Base-by-base conservation (phyloP, 768 basidiomycete genomes). In the Filobasidium floriforme region DNA sequence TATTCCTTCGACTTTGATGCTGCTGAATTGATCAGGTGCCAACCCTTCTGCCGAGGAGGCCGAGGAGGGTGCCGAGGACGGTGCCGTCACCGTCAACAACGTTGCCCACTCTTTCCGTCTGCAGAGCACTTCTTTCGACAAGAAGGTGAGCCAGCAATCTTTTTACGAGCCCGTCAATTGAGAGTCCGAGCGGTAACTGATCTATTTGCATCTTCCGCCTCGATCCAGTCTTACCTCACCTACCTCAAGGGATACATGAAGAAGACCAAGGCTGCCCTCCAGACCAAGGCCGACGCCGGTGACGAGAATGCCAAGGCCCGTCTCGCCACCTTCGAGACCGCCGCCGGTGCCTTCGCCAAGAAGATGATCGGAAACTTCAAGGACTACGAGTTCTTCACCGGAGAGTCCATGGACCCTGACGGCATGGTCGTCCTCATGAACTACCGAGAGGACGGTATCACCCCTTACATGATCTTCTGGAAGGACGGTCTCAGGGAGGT, bases 161-260 rank as follows among this genome's bases (percentile, higher is more conserved):
- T 28, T 57, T 24, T 57, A 37, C 55, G n/a, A 40, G 18, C 26
- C n/a, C 60, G 41, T 32, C 41, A 24, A 15, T 37, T 3, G 9
- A 37, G 11, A 40, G 12, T n/a, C 22, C 49, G 10, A 40, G 46
- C 57, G 29, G 54, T 28, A 32, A 12, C 29, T 18, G 40, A 26
- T 37, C 29, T 41, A 26, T 22, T 19, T 43, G 7, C 32, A 29
- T 26, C 41, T 60, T 41, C 12, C n/a, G 41, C 40, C 64, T n/a
- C 61, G 41, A 11, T 22, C 0, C 49, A 76, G 80, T 78, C 80
- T n/a, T 98, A 84, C 79, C 79, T 89, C 46, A 75, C 82, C 11
- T 86, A 92, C 77, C 85, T 98, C 77, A 98, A 94, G 89, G 85
- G 81, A 15, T 99, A 99, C 83, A 94, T 98, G 93, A 98, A 98